Conservation (phyloP, 2,329 filamentous ascomycete species). For the Cordyceps militaris region DNA sequence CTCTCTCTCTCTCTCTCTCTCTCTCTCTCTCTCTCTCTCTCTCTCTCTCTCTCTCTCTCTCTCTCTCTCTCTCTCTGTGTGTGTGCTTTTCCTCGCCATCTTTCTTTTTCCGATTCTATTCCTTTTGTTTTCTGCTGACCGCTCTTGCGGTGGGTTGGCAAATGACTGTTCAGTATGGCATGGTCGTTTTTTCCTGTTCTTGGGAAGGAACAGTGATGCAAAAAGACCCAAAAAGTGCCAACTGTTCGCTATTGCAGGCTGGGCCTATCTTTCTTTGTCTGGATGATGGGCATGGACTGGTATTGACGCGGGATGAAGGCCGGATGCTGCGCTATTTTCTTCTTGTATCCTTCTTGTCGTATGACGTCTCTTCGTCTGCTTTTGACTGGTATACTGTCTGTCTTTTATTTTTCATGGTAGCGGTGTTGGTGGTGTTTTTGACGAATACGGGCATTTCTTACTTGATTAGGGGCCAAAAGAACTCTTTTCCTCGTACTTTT, state of each 20-base stretch:
- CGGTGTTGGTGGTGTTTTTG: conserved; percentile 10
- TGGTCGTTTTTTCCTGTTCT: background rate
- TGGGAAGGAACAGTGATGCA: background rate
- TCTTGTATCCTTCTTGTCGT: background rate
- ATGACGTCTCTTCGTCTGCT: background rate
- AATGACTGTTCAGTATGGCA: background rate
- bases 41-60: background rate
- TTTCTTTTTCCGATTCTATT: background rate
- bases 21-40: conserved; percentile 11
- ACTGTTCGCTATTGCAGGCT: background rate
- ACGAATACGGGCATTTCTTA: conserved; percentile 7
- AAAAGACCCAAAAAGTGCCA: background rate
- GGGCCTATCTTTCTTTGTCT: background rate
- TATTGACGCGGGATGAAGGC: background rate
- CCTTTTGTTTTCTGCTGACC: background rate
- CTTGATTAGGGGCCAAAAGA: background rate
- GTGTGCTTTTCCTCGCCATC: background rate
- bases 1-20: background rate
- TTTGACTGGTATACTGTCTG: background rate
- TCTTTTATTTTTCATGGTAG: conserved; percentile 11
- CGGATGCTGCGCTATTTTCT: conserved; percentile 13
- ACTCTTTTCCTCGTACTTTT: background rate
- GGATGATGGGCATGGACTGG: background rate
- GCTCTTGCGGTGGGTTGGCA: background rate
- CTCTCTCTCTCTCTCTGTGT: conserved; percentile 1